Conservation (phyloP, 1,139 yeast species). For the Debaryomycetaceae sp. region DNA sequence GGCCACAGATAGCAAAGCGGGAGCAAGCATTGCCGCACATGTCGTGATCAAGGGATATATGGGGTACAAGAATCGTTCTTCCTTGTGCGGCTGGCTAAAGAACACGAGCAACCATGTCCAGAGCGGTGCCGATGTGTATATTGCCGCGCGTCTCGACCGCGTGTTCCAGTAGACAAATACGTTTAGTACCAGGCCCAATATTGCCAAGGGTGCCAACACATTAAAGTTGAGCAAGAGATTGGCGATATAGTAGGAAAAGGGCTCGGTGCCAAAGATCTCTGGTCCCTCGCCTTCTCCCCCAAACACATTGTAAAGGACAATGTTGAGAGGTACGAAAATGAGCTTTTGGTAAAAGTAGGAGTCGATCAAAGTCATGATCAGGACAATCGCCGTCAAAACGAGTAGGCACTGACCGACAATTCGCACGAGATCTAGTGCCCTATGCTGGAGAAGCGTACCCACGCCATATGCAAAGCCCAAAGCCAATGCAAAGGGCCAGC, state of each 20-base stretch:
- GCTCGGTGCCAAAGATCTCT: conserved; percentile 83
- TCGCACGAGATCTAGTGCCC: conserved; percentile 4
- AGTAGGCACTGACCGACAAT: conserved; percentile 10
- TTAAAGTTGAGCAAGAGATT: conserved; percentile 72
- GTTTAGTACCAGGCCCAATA: conserved; percentile 23
- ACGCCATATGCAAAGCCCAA: conserved; percentile 51
- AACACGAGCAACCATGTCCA: conserved; percentile 61
- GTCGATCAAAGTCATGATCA: conserved; percentile 39
- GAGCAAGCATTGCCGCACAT: conserved; percentile 47
- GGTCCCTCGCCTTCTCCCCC: conserved; percentile 73
- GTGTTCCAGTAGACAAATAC: conserved; percentile 8
- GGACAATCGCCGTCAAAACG: conserved; percentile 18
- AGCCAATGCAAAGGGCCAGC: conserved; percentile 85
- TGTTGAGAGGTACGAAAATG: conserved; percentile 69
- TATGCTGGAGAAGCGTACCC: conserved; percentile 12
- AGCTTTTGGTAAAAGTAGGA: conserved; percentile 52
- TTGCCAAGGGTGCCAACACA: conserved; percentile 37
- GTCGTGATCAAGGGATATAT: conserved; percentile 60
- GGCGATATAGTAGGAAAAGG: conserved; percentile 59
- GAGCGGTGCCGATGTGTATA: conserved; percentile 22
- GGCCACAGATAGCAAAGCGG: conserved; percentile 11
- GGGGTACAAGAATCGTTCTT: conserved; percentile 84
- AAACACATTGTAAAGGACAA: conserved; percentile 73
- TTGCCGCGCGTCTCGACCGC: conserved; percentile 4
- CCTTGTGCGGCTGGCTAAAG: conserved; percentile 77